Evolutionary conservation across 2,329 filamentous ascomycete species (phyloP).

Genomic region (Diplocarpon mali): DNA sequence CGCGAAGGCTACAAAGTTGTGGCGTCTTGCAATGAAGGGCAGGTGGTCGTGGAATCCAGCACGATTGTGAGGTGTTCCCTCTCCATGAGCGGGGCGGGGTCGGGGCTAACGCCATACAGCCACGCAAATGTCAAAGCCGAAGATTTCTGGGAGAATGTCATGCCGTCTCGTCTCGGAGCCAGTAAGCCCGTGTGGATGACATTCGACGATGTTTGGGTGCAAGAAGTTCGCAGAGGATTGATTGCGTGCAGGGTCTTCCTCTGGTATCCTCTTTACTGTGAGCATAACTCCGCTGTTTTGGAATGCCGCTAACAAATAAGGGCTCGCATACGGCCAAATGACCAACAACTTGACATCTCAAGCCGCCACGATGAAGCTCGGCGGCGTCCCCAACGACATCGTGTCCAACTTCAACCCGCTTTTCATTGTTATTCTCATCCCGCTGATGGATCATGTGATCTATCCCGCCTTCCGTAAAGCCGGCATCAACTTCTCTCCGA

Average conservation of each 20-base stretch:
- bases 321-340: slow-evolving; percentile 41
- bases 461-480: slow-evolving; percentile 44
- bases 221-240: slow-evolving; percentile 46
- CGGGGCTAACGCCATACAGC: slow-evolving; percentile 11
- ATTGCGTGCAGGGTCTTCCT: slow-evolving; percentile 57
- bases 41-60: slow-evolving; percentile 43
- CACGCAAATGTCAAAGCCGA: slow-evolving; percentile 41
- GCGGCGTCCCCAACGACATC: slow-evolving; percentile 47
- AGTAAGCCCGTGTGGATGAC: slow-evolving; percentile 63
- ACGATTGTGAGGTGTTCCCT: slow-evolving; percentile 33
- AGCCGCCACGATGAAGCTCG: slow-evolving; percentile 39
- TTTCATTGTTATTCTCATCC: slow-evolving; percentile 46
- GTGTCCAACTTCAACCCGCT: slow-evolving; percentile 49
- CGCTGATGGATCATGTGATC: slow-evolving; percentile 40
- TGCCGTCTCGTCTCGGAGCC: slow-evolving; percentile 36
- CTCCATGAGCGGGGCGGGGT: too few species aligned
- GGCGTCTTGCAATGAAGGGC: slow-evolving; percentile 43
- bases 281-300: background rate
- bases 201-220: slow-evolving; percentile 70
- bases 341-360: slow-evolving; percentile 58
- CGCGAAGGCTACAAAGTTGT: slow-evolving; percentile 45
- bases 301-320: background rate
- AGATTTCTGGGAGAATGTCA: slow-evolving; percentile 47
- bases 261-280: slow-evolving; percentile 52
- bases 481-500: slow-evolving; percentile 45